Evolutionary conservation across 2,329 filamentous ascomycete species (phyloP), one percentile per base, ranked within the genome.

Genomic region (Fusarium guadeloupense): DNA sequence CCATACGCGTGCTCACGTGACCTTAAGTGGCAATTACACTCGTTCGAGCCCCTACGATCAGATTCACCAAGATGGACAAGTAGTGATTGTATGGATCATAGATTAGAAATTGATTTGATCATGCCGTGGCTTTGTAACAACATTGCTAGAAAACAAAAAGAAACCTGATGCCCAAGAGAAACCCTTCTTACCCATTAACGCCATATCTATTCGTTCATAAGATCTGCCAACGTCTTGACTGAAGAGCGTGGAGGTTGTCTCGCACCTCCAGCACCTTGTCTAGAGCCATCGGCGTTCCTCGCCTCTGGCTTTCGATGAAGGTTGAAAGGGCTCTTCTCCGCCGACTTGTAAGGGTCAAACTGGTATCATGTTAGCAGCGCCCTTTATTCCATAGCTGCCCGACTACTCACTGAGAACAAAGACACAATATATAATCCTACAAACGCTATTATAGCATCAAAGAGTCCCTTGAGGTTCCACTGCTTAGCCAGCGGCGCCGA

Each of bases 331-430:
- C 85, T 88, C 39, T 77, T 79, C 73, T 87, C 82, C 4, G 85
- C 86, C 4, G 85, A 79, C 67, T 83, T 84, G 73, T 87, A 87
- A 0, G 84, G 82, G 69, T 89, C 86, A 49, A 89, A 80, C 81
- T 87, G 51, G 23, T 19, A 46, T 33, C 42, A 16, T 49, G 67
- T 75, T 59, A 76, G 69, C 46, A 47, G 8, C 19, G 9, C 33
- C 16, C 44, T 17, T 46, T 19, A 42, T 21, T 62, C 56, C 16
- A 13, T 59, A 26, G 39, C 28, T n/a, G n/a, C n/a, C n/a, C n/a
- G n/a, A n/a, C n/a, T 46, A 79, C 83, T 52, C 77, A 82, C 85
- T 71, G 85, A 82, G 64, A 89, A 81, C n/a, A 89, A 73, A 5
- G 85, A 87, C 8, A 80, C 78, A 37, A 89, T 73, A 69, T 89